phyloP scores from a whole-genome alignment of 345 rosid species.

The Gossypium mustelinum region DNA sequence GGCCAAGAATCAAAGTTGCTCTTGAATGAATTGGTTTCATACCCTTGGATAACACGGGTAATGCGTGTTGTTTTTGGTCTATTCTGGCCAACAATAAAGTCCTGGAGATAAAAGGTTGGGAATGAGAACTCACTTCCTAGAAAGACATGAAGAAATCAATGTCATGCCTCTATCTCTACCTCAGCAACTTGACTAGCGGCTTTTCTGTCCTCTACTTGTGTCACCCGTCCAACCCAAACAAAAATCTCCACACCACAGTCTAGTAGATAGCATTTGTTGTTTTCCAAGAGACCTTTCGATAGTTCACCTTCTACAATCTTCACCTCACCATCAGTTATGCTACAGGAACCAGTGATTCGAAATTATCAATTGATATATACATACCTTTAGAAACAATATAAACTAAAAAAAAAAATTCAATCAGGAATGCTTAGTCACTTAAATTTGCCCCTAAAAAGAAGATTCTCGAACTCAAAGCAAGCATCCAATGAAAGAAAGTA shows the following conservation, averaged over 20 bases:
- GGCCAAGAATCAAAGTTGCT: conserved; percentile 96
- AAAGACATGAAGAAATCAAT: conserved; percentile 14
- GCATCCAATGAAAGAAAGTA: not conserved
- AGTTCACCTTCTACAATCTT: conserved; percentile 61
- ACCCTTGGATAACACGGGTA: conserved; percentile 86
- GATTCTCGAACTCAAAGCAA: not conserved
- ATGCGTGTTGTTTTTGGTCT: conserved; percentile 81
- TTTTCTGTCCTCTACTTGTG: conserved; percentile 97
- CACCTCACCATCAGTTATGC: conserved; percentile 60
- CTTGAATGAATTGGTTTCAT: conserved; percentile 89
- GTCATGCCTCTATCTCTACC: conserved; percentile 41
- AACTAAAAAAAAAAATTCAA: not conserved
- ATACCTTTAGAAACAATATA: conserved; percentile 24
- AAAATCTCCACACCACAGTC: conserved; percentile 84
- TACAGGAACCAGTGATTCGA: conserved; percentile 26
- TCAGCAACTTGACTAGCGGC: conserved; percentile 78
- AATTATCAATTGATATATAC: conserved; percentile 3
- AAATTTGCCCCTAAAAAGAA: not conserved
- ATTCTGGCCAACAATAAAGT: conserved; percentile 64
- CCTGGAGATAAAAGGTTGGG: conserved; percentile 47
- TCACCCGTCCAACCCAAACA: conserved; percentile 98
- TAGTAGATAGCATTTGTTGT: conserved; percentile 65
- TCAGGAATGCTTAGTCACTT: not conserved
- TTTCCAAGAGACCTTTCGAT: conserved; percentile 76
- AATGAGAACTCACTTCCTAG: conserved; percentile 21